Evolutionary conservation across 2,329 filamentous ascomycete species (phyloP).

Genomic region (Aphanocladium album): DNA sequence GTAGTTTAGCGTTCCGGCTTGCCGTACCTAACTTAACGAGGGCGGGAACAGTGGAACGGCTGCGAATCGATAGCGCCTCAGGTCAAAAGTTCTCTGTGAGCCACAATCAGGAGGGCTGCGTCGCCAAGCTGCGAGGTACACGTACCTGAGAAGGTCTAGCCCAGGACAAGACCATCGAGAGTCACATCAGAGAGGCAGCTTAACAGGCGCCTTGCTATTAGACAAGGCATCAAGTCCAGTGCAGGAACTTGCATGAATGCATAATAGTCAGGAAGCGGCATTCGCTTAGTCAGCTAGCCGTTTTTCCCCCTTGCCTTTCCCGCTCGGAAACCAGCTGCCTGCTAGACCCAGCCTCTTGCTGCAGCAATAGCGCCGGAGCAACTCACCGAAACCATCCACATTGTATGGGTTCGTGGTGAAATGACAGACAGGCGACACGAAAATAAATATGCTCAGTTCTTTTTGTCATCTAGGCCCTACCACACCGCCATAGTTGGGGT

Average conservation of each 20-base stretch:
- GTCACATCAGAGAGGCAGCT: neutral
- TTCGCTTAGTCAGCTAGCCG: neutral
- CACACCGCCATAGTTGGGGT: neutral
- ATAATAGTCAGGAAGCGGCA: neutral
- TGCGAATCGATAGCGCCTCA: neutral
- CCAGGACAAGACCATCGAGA: neutral
- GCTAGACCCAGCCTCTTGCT: neutral
- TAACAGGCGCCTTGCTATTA: neutral
- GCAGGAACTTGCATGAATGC: neutral
- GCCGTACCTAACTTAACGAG: neutral
- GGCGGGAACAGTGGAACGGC: neutral
- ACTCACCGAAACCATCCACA: neutral
- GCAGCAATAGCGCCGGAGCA: conserved; percentile 7
- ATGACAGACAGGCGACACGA: neutral
- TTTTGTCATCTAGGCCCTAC: neutral
- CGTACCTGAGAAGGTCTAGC: neutral
- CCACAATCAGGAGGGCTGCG: neutral
- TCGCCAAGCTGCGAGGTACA: neutral
- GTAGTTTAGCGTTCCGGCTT: neutral
- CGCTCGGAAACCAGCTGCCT: neutral
- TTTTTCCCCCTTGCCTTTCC: too few species aligned
- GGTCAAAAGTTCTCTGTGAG: neutral
- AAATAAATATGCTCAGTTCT: neutral
- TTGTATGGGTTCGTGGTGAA: neutral
- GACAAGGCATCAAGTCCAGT: neutral